phyloP scores from a whole-genome alignment of 176 grass and related monocot species.

The Bothriochloa decipiens region DNA sequence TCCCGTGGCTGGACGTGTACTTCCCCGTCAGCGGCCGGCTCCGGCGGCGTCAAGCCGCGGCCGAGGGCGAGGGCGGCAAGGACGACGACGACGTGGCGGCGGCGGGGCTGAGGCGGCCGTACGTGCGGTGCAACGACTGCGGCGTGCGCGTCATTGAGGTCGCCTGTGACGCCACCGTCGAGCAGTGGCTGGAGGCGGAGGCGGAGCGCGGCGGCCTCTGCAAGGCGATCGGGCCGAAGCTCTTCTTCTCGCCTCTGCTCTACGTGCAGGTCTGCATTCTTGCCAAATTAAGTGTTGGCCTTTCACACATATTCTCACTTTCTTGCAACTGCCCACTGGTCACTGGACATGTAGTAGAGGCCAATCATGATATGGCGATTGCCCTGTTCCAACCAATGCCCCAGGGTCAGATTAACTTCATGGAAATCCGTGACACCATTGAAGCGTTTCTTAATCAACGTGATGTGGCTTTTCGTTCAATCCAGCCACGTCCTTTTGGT shows the following conservation, averaged over 20 bases:
- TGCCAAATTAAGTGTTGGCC: too few relatives aligned
- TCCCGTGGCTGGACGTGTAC: slow-evolving; percentile 47
- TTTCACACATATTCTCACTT: too few relatives aligned
- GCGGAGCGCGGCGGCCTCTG: neutral
- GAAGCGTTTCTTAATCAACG: too few relatives aligned
- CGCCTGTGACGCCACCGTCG: slow-evolving; percentile 38
- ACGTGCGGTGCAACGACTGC: slow-evolving; percentile 69
- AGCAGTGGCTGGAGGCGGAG: slow-evolving; percentile 52
- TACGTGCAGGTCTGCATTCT: slow-evolving; percentile 6
- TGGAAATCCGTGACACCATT: too few relatives aligned
- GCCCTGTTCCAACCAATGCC: too few relatives aligned
- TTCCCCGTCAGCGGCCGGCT: slow-evolving; percentile 50
- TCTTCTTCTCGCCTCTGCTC: slow-evolving; percentile 59
- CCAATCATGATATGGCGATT: too few relatives aligned
- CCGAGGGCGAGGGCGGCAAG: too few relatives aligned
- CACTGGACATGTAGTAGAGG: too few relatives aligned
- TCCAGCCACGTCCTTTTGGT: too few relatives aligned
- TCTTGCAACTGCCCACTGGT: too few relatives aligned
- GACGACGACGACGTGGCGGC: neutral
- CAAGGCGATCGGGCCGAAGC: slow-evolving; percentile 51
- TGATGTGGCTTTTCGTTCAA: too few relatives aligned
- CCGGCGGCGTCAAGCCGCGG: neutral
- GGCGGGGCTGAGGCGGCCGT: slow-evolving; percentile 34
- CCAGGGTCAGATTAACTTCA: too few relatives aligned
- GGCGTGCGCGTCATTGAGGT: slow-evolving; percentile 65